A percentile compares a stretch with the other conserved stretches of the same genome.
Evolutionary conservation across 2,329 filamentous ascomycete species (phyloP).

Genomic region (Fusarium ramigenum): DNA sequence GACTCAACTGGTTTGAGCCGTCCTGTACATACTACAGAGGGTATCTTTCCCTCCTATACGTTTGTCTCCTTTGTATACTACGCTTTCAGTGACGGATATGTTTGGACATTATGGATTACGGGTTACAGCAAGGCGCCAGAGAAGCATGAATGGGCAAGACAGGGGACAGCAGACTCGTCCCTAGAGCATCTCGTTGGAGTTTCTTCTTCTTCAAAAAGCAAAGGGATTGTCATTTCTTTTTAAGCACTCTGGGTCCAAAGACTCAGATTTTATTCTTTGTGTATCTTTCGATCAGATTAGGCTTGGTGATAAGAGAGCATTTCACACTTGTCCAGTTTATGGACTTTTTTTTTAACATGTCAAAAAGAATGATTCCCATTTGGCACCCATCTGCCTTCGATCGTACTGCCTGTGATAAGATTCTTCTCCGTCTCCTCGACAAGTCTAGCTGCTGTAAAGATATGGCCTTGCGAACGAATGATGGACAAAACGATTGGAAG

Average conservation of each 20-base stretch:
- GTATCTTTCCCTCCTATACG: constrained; percentile 6
- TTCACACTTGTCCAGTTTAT: constrained; percentile 24
- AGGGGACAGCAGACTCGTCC: constrained; percentile 6
- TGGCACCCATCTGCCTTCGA: constrained; percentile 2
- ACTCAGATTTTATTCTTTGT: background rate
- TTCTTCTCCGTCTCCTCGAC: constrained; percentile 2
- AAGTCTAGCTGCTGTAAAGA: constrained; percentile 36
- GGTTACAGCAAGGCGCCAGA: constrained; percentile 37
- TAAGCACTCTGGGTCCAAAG: background rate
- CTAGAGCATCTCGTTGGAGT: constrained; percentile 32
- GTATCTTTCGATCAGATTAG: background rate
- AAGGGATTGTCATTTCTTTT: constrained; percentile 2
- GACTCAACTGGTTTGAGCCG: constrained; percentile 32
- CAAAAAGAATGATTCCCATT: constrained; percentile 27
- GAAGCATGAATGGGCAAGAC: constrained; percentile 27
- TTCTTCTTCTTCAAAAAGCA: constrained; percentile 18
- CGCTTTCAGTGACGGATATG: constrained; percentile 27
- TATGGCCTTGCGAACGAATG: constrained; percentile 37
- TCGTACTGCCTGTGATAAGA: constrained; percentile 5
- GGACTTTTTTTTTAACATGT: constrained; percentile 5
- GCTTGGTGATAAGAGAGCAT: constrained; percentile 4
- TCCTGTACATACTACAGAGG: constrained; percentile 14
- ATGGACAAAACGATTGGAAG: constrained; percentile 40
- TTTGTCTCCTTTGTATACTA: constrained; percentile 32
- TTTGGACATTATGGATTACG: constrained; percentile 33